Base-by-base conservation (phyloP, 1,284 basidiomycete species). In the Golubevia sp. region DNA sequence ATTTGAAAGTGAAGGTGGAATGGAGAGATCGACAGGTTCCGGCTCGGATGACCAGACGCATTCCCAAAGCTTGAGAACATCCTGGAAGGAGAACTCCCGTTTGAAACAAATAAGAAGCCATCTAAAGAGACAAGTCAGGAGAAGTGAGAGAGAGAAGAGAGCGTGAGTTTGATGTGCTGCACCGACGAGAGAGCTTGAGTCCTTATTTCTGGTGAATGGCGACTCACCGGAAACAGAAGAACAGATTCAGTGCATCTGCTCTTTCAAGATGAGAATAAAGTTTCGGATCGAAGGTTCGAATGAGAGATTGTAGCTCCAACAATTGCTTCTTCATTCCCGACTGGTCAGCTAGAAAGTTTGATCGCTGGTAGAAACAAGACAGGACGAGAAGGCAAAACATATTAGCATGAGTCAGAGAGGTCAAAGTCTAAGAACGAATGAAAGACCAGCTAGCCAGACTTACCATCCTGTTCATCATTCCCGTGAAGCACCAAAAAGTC, bases 241-340 rank as follows among this genome's bases (percentile, higher is more conserved):
- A 99, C 30, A 99, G 85, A 84, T 99, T 97, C 64, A 99, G 87
- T 1, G 89, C 91, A 66, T 95, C 94, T 0, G 90, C 91, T 85
- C 91, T 91, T 83, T 98, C 94, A 91, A 85, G 63, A 62, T 62
- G 69, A 18, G 50, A 51, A 57, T 83, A 81, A 13, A 84, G 63
- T 75, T 95, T 92, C 0, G 94, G 94, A 79, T 98, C 96, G 92
- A 98, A 95, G 34, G 95, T 88, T 20, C 88, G 88, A 50, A 99
- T 92, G 24, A 99, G 86, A 73, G 95, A 91, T 79, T 98, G 96
- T 51, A 99, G 85, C 4, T 91, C 92, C 50, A 90, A 88, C 21
- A 99, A 85, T 79, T 98, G 94, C 63, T 90, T 90, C 86, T 94
- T 95, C 96, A 99, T 99, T 2, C 97, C 96, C 66, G 91, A 93